Base-by-base conservation (phyloP, 768 basidiomycete genomes). In the Lepiota venenata region DNA sequence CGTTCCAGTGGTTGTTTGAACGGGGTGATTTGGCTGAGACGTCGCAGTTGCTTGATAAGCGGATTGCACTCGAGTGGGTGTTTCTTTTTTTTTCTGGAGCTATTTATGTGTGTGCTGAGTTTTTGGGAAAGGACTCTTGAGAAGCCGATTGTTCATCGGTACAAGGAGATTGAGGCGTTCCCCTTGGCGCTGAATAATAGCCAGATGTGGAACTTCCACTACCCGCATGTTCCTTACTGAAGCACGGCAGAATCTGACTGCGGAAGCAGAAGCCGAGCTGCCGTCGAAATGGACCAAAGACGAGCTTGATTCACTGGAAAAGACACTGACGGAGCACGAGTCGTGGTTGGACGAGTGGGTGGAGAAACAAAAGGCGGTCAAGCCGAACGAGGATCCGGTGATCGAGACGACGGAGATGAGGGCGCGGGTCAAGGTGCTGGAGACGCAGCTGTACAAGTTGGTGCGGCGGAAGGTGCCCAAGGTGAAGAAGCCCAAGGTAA, bases 201-300 rank as follows among this genome's bases (percentile, higher is more conserved):
- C 55, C 89, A 91, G 66, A 87, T 84, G 82, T 88, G 84, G 88
- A 93, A 84, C 71, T 99, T 83, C 90, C 87, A 79, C n/a, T 69
- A 89, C 83, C 55, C 85, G 78, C 14, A 68, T 90, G n/a, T 99
- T 98, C 86, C 78, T 97, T 25, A 71, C 77, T 0, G 88, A 93
- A 50, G 94, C 95, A 20, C 76, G 77, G 5, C 66, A 76, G 54
- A 95, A 96, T 68, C 71, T 88, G 41, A 91, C 91, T 2, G 69
- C 71, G 2, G 89, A 90, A 60, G 70, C 76, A 12, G 75, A 77
- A 9, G 77, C 75, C 0, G 85, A 78, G 4, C 69, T 84, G 6
- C 84, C 83, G 0, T 84, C 87, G 0, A 91, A 89, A 65, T 97
- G 88, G 83, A 94, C 93, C 0, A 66, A 74, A 14, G 88, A 85